A percentile compares a stretch with the other conserved stretches of the same genome.
phyloP scores from a whole-genome alignment of 345 rosid genomes.

The Murraya koenigii region DNA sequence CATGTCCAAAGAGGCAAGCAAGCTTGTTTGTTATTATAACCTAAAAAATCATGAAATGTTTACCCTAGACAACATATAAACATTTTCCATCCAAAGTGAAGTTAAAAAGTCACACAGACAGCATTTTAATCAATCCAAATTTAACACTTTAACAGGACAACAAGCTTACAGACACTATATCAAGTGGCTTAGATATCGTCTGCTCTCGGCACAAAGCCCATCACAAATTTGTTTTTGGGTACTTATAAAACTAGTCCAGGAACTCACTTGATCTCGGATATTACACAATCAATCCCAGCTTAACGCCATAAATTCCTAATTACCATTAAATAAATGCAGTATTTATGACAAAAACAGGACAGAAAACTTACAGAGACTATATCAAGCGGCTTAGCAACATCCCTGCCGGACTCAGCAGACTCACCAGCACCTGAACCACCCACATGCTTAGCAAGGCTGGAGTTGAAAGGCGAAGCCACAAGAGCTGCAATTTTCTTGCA shows the following conservation, averaged over 20 bases:
- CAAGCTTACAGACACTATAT: slow-evolving; percentile 1
- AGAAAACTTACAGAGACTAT: slow-evolving; percentile 54
- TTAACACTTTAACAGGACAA: neutral
- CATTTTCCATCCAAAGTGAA: neutral
- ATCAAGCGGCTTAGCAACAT: slow-evolving; percentile 88
- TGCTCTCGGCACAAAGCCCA: no score
- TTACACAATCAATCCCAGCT: no score
- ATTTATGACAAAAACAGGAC: neutral
- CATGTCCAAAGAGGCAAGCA: neutral
- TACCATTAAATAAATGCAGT: neutral
- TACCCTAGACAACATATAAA: neutral
- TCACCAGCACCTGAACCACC: slow-evolving; percentile 20
- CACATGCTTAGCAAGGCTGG: slow-evolving; percentile 50
- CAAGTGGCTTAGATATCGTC: slow-evolving; percentile 61
- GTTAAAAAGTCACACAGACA: neutral
- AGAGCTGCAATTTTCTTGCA: slow-evolving; percentile 89
- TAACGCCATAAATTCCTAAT: no score
- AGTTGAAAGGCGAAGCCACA: slow-evolving; percentile 83
- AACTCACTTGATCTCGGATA: no score
- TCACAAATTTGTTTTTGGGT: no score
- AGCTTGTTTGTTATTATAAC: neutral
- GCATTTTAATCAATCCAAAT: neutral
- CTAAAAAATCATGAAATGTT: neutral
- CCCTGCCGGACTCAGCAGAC: slow-evolving; percentile 53
- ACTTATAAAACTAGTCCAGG: no score